A percentile compares a stretch with the other conserved stretches of the same genome.
phyloP scores from a whole-genome alignment of 2,329 filamentous ascomycete species.

The Setomelanomma holmii region DNA sequence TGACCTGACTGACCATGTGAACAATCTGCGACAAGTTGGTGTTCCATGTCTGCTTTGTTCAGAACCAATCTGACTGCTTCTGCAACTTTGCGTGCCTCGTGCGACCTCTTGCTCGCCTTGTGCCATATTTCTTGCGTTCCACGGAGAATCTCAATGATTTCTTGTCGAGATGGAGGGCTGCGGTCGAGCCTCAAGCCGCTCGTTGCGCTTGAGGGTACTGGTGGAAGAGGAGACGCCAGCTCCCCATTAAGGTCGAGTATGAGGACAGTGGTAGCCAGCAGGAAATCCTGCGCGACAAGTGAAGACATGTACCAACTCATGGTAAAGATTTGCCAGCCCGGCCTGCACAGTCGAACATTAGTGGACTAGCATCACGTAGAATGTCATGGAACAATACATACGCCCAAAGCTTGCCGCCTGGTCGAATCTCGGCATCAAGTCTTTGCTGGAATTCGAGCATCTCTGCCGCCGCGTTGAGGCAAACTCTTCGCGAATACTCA shows the following conservation, averaged over 20 bases:
- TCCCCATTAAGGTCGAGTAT: conserved; percentile 52
- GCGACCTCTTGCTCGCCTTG: conserved; percentile 32
- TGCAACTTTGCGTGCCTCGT: conserved; percentile 39
- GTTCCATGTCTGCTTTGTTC: conserved; percentile 21
- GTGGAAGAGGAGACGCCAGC: conserved; percentile 20
- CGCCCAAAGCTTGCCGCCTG: conserved; percentile 43
- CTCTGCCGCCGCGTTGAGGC: conserved; percentile 55
- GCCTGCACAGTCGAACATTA: not conserved
- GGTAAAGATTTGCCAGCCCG: conserved; percentile 44
- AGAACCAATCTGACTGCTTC: conserved; percentile 39
- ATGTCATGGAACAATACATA: not conserved
- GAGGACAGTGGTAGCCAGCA: conserved; percentile 57
- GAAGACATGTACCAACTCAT: conserved; percentile 55
- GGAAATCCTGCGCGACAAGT: conserved; percentile 55
- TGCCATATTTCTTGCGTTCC: conserved; percentile 34
- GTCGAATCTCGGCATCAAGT: conserved; percentile 51
- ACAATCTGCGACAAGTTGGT: not conserved
- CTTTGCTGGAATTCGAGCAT: conserved; percentile 55
- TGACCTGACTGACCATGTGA: conserved; percentile 15
- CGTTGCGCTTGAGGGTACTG: not conserved
- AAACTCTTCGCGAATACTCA: conserved; percentile 51
- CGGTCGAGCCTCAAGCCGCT: conserved; percentile 25
- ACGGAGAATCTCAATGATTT: conserved; percentile 32
- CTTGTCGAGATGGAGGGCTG: conserved; percentile 29
- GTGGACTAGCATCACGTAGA: not conserved